A percentile compares a stretch with the other conserved stretches of the same genome.
Conservation (phyloP, 2,329 filamentous ascomycete species). For the Colletotrichum sublineola region DNA sequence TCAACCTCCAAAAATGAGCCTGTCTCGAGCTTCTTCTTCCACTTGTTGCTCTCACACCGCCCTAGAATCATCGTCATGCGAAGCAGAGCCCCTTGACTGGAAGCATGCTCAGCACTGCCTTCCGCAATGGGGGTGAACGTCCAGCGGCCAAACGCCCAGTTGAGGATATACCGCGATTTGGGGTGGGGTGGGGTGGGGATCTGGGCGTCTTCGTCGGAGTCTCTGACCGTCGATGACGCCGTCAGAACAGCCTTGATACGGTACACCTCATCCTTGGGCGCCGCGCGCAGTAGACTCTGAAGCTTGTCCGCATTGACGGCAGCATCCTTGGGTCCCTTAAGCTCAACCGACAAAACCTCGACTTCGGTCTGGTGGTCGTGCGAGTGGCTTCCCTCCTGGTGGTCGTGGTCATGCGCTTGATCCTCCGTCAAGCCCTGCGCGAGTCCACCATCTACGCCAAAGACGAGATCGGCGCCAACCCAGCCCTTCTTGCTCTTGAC, state of each 20-base stretch:
- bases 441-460: conserved; percentile 89
- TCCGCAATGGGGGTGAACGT: conserved; percentile 77
- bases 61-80: conserved; percentile 83
- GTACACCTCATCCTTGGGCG: conserved; percentile 95
- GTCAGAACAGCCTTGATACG: conserved; percentile 84
- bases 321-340: conserved; percentile 61
- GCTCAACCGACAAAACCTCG: conserved; percentile 87
- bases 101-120: conserved; percentile 63
- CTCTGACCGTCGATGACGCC: conserved; percentile 59
- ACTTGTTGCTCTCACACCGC: conserved; percentile 79
- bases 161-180: conserved; percentile 82
- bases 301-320: conserved; percentile 72
- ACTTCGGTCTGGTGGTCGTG: conserved; percentile 85
- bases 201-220: conserved; percentile 64
- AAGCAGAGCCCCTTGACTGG: conserved; percentile 68
- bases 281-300: conserved; percentile 74
- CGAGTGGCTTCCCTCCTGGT: conserved; percentile 52
- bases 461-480: conserved; percentile 83
- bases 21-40: conserved; percentile 79
- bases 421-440: conserved; percentile 67
- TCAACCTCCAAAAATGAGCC: conserved; percentile 67
- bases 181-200: conserved; percentile 48
- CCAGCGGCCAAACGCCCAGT: conserved; percentile 98
- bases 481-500: conserved; percentile 87
- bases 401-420: conserved; percentile 52